These are phyloP conservation scores for Cryphonectria carpinicola DNA, from an alignment of 2,329 filamentous ascomycete species.

Conservation along the genomic window DNA sequence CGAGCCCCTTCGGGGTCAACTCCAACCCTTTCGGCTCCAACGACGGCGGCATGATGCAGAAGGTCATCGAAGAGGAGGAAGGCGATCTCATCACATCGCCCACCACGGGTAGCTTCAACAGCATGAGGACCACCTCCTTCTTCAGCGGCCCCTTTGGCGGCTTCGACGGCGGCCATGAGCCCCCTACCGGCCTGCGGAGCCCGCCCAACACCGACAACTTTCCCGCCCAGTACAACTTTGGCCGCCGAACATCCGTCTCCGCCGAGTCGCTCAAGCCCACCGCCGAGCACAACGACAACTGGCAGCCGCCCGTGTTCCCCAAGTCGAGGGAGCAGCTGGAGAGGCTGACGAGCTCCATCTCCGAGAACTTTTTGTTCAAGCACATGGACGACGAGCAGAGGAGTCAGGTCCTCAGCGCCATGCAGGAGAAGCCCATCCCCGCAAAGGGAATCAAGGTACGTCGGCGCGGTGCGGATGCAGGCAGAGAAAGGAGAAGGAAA, in stretches of 20 bases:
- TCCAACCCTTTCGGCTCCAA: slow-evolving; percentile 74
- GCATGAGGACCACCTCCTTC: slow-evolving; percentile 44
- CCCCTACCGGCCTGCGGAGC: slow-evolving; percentile 50
- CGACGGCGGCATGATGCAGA: slow-evolving; percentile 48
- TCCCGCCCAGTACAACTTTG: slow-evolving; percentile 92
- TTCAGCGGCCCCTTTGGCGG: slow-evolving; percentile 60
- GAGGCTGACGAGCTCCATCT: slow-evolving; percentile 79
- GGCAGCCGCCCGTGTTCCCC: slow-evolving; percentile 82
- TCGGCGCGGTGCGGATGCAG: neutral
- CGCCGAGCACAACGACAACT: slow-evolving; percentile 81
- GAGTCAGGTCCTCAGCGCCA: slow-evolving; percentile 81
- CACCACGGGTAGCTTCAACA: slow-evolving; percentile 65
- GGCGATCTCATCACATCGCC: slow-evolving; percentile 76
- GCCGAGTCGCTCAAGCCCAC: slow-evolving; percentile 94
- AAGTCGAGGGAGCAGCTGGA: slow-evolving; percentile 82
- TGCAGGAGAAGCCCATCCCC: slow-evolving; percentile 94
- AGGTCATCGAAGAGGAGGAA: slow-evolving; percentile 82
- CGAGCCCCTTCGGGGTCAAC: slow-evolving; percentile 69
- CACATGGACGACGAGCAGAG: slow-evolving; percentile 95
- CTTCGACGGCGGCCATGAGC: slow-evolving; percentile 51
- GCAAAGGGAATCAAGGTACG: slow-evolving; percentile 78
- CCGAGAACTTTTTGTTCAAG: slow-evolving; percentile 90
- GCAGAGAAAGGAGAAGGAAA: neutral
- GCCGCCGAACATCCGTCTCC: slow-evolving; percentile 91
- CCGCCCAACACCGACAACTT: slow-evolving; percentile 69